A percentile compares a stretch with the other conserved stretches of the same genome.
Evolutionary conservation across 257 asterid species (phyloP).

Genomic region (Solanum medicagineum): DNA sequence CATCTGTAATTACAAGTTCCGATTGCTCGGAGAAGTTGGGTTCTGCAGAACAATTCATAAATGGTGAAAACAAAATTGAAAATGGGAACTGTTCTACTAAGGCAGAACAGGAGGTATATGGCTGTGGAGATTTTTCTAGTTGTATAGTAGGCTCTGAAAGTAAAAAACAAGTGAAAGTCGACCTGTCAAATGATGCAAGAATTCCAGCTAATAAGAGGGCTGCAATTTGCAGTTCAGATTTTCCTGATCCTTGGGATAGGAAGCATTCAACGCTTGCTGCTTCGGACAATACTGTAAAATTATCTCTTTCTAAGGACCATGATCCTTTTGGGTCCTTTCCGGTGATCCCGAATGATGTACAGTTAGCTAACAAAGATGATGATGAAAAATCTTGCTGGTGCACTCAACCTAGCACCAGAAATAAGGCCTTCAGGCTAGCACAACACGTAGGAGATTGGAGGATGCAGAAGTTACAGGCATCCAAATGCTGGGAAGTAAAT

Average conservation of each 20-base stretch:
- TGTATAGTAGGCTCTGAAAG: conserved; percentile 39
- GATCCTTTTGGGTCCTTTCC: conserved; percentile 44
- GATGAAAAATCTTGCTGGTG: conserved; percentile 60
- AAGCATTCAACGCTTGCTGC: conserved; percentile 41
- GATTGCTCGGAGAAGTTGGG: conserved; percentile 54
- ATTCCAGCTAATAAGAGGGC: conserved; percentile 29
- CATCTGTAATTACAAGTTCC: conserved; percentile 59
- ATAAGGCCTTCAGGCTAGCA: conserved; percentile 47
- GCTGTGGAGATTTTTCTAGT: conserved; percentile 25
- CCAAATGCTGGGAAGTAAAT: conserved; percentile 40
- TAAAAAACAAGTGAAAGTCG: conserved; percentile 27
- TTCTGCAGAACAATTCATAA: conserved; percentile 33
- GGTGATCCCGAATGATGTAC: conserved; percentile 46
- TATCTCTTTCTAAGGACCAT: conserved; percentile 31
- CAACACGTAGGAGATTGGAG: conserved; percentile 30
- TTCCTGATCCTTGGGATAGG: conserved; percentile 29
- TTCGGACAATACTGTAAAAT: conserved; percentile 56
- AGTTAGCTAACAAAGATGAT: conserved; percentile 76
- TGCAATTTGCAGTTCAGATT: conserved; percentile 17
- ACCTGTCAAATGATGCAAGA: conserved; percentile 31
- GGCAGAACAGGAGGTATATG: conserved; percentile 38
- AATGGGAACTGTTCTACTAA: conserved; percentile 37
- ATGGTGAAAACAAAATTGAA: conserved; percentile 49
- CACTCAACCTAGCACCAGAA: conserved; percentile 35
- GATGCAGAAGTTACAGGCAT: conserved; percentile 32